phyloP scores from a whole-genome alignment of 179 eudicot genomes.

The Silene noctiflora region DNA sequence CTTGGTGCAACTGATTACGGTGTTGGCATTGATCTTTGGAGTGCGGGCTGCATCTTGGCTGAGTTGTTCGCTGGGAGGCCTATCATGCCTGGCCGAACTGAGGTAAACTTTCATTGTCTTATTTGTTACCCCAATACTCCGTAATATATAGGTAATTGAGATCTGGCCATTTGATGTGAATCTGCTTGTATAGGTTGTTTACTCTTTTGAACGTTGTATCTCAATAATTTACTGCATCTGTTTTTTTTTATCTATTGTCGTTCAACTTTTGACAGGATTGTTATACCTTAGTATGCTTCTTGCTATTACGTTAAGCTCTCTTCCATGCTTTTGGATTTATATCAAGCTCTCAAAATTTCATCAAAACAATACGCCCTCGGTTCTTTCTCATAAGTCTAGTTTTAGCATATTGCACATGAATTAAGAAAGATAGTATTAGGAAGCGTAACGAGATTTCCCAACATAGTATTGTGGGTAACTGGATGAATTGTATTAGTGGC shows the following conservation, averaged over 20 bases:
- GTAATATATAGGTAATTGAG: neutral
- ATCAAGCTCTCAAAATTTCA: too few relatives aligned
- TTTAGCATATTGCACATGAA: too few relatives aligned
- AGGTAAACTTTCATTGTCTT: constrained; percentile 34
- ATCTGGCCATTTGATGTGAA: neutral
- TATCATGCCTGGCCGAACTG: constrained; percentile 90
- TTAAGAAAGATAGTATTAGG: too few relatives aligned
- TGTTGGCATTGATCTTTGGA: constrained; percentile 78
- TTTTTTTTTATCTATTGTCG: neutral
- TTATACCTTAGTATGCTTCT: neutral
- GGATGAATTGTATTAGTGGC: too few relatives aligned
- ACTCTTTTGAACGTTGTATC: neutral
- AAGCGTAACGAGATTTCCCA: too few relatives aligned
- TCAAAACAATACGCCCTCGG: too few relatives aligned
- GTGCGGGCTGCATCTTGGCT: constrained; percentile 87
- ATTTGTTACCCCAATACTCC: neutral
- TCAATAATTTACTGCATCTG: neutral
- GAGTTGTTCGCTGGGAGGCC: constrained; percentile 81
- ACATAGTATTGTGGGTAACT: too few relatives aligned
- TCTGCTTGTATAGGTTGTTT: neutral
- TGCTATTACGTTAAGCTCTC: too few relatives aligned
- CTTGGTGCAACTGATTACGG: constrained; percentile 82
- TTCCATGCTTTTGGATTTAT: too few relatives aligned
- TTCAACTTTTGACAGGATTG: neutral
- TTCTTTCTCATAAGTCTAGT: too few relatives aligned